Base-by-base conservation (phyloP, 495 filamentous ascomycete genomes). In the Cercophora sp. region DNA sequence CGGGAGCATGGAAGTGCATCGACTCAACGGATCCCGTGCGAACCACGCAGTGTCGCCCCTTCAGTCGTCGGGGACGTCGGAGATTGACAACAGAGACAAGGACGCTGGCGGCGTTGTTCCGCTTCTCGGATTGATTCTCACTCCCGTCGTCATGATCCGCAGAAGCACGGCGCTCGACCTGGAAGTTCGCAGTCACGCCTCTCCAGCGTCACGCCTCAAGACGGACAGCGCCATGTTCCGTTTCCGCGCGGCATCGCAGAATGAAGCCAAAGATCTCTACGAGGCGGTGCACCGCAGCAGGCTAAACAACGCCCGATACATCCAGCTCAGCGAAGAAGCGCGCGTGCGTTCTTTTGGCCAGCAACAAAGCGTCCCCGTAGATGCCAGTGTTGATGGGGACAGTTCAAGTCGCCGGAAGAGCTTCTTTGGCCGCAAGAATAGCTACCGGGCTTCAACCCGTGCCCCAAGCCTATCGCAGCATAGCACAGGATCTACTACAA, bases 151-250 rank as follows among this genome's bases (percentile, higher is more conserved):
- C 11, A 85, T 87, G 57, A 81, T 96, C 36, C 84, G 92, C 54
- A 84, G 89, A 40, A 91, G 91, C 45, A 96, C 87, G 16, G 91
- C 86, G 18, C 78, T 97, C 26, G 93, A 99, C 64, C 90, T 99
- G 44, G 91, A 92, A 42, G 89, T 99, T 59, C 83, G 88, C 37
- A 96, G 91, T 9, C 85, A 84, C 11, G 89, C 84, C 13, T 82
- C 83, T 26, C 89, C 87, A 1, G 81, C 82, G 51, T 76, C 90
- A 27, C 80, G 79, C n/a, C 76, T 82, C 41, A 89, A 88, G 60
- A 83, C 89, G 54, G 89, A 92, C 78, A 68, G 69, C 4, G 68
- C 53, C 32, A 74, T 74, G 63, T 78, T 77, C 61, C 72, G 76
- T 23, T 91, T 96, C 74, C 88, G 94, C n/a, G 88, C 88, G 5